Base-by-base conservation (phyloP, 2,329 filamentous ascomycete species). In the Pyrenophora seminiperda region DNA sequence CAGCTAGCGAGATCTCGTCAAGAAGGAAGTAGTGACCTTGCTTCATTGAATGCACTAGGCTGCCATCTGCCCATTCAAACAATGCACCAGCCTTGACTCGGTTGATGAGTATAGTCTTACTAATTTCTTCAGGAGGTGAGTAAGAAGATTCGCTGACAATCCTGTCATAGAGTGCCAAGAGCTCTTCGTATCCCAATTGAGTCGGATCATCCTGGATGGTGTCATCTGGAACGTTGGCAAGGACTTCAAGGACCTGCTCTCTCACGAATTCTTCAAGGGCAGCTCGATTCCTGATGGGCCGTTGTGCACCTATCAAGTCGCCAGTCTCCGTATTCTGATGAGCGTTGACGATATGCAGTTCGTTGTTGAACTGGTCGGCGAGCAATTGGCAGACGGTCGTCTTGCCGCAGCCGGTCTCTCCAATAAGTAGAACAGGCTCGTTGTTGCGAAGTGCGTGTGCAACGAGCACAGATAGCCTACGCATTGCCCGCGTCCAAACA, bases 401-500 rank as follows among this genome's bases (percentile, higher is more conserved):
- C 76, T 99, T 99, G 53, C 95, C 94, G 66, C 93, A 97, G 5
- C 94, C 94, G 14, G 94, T 99, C 71, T 99, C 95, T 54, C 94
- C 94, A 10, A 99, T 91, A 4, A 99, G 80, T 15, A 99, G 80
- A 3, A 99, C 90, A 0, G 94, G 94, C 71, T 99, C 94, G 54
- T 95, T 91, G 67, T 97, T 94, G 19, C 83, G 83, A 51, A 99
- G 78, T 1, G 94, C 94, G 62, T 89, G 83, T 4, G 88, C 85
- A n/a, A 99, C 91, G 10, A 99, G 80, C 5, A 95, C 85, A 67
- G 93, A 97, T 0, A 99, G 79, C 42, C 94, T 83, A 13, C 91
- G 86, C 93, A 99, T 99, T 0, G 93, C 91, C 58, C 86, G 85
- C 0, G 94, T 99, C 94, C 94, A 99, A 2, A 99, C 90, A 38